Evolutionary conservation across 1,284 basidiomycete genomes (phyloP).

Genomic region (Trichosporon sp.): DNA sequence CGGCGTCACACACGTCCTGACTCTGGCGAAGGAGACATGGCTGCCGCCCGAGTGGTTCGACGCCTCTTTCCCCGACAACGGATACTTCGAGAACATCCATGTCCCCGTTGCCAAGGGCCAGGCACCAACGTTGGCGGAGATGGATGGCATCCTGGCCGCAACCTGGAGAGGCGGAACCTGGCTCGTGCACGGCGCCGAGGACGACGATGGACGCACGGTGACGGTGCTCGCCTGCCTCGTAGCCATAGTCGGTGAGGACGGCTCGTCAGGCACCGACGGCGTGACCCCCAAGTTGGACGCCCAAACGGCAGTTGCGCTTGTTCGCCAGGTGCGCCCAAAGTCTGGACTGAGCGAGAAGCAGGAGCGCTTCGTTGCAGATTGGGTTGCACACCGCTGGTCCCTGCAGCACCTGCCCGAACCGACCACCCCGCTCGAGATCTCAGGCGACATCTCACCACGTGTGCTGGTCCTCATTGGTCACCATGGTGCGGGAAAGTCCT

Average conservation of each 20-base stretch:
- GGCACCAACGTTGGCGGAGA: background rate
- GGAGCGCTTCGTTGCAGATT: background rate
- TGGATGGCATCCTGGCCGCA: background rate
- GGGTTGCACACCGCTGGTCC: background rate
- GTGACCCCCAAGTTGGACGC: background rate
- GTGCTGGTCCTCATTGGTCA: background rate
- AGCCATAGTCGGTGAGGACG: background rate
- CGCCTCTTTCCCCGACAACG: background rate
- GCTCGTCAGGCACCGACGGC: background rate
- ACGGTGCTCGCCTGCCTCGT: background rate
- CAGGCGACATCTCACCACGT: background rate
- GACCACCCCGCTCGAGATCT: background rate
- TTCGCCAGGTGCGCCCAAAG: background rate
- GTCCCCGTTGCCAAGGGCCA: background rate
- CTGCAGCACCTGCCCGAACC: background rate
- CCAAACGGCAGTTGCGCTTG: background rate
- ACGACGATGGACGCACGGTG: too few species aligned
- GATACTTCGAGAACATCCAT: background rate
- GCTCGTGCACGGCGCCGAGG: background rate
- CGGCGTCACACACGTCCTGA: background rate
- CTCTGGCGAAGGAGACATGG: background rate
- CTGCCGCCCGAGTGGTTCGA: background rate
- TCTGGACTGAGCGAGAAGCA: background rate
- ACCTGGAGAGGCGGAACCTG: background rate
- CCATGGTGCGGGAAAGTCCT: background rate